These are phyloP conservation scores for Pleurotus tuber-regium DNA, from an alignment of 768 basidiomycete genomes.

Conservation along the genomic window DNA sequence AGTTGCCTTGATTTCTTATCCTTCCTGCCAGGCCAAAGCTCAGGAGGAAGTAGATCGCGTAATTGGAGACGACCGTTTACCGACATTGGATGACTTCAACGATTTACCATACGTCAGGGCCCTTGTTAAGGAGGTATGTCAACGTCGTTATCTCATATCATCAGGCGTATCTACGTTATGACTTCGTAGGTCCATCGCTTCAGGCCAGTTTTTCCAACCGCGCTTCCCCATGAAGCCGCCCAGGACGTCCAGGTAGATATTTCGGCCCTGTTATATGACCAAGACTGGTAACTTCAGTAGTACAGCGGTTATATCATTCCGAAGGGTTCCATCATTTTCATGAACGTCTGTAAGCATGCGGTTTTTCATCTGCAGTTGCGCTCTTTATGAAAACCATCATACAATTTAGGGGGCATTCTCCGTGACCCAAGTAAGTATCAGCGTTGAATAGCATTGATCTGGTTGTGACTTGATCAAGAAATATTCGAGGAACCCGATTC, in stretches of 20 bases:
- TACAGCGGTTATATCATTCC: background rate
- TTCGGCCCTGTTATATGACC: background rate
- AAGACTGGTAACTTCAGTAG: background rate
- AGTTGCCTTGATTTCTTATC: background rate
- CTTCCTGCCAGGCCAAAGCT: background rate
- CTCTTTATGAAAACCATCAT: background rate
- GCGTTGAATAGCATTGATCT: background rate
- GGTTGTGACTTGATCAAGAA: background rate
- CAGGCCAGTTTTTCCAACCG: background rate
- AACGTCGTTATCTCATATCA: background rate
- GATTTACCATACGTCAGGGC: background rate
- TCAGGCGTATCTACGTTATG: background rate
- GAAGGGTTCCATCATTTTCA: background rate
- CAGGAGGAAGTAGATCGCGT: conserved; percentile 1
- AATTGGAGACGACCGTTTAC: background rate
- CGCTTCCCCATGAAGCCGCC: background rate
- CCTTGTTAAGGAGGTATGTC: background rate
- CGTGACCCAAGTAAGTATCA: background rate
- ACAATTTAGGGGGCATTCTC: background rate
- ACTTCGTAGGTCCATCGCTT: background rate
- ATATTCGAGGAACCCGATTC: background rate
- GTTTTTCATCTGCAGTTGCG: background rate
- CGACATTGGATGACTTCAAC: background rate
- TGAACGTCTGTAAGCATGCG: background rate
- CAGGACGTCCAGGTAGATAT: background rate